Evolutionary conservation across 495 filamentous ascomycete genomes (phyloP), one percentile per base, ranked within the genome.

Genomic region (Aspergillus ellipticus): DNA sequence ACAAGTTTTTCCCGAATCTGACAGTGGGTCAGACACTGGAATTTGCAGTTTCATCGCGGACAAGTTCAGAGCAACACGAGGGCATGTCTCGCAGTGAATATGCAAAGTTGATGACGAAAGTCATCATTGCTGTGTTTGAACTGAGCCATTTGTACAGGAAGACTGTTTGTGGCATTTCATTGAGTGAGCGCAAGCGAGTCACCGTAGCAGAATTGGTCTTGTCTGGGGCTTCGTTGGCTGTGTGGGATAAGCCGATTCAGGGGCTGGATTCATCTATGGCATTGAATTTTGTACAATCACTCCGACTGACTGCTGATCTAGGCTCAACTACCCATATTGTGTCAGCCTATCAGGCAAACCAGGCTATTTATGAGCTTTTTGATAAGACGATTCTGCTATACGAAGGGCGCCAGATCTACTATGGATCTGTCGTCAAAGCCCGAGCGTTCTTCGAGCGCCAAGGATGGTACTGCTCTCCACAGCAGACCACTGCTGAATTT

Each of bases 371-470:
- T n/a, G 55, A 57, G 15, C 26, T 52, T 0, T 57, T 57, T 16
- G 55, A 57, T 20, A 52, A 47, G 29, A 43, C 45, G 16, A 15
- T 45, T 7, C 21, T 57, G 17, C 28, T 57, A 8, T 47, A 57
- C 29, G 55, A 52, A 7, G 55, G 55, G 8, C 55, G 29, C 1
- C 48, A 52, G 28, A 57, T 57, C 39, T 57, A 37, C 20, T 57
- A 51, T 11, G 55, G 55, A 6, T 42, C 49, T 3, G 22, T 17
- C 4, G 4, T 4, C 13, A 48, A 19, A 3, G 55, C 41, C 2
- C 24, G 35, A 16, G 28, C 4, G 0, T 57, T 26, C 29, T 52
- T 57, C 28, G 49, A 57, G 33, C 24, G 21, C 20, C 43, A 47
- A 26, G 43, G 43, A 10, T 47, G 43, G 43, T 47, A 24, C 43